Conservation (phyloP, 2,329 filamentous ascomycete species). For the Aschersonia sp. region DNA sequence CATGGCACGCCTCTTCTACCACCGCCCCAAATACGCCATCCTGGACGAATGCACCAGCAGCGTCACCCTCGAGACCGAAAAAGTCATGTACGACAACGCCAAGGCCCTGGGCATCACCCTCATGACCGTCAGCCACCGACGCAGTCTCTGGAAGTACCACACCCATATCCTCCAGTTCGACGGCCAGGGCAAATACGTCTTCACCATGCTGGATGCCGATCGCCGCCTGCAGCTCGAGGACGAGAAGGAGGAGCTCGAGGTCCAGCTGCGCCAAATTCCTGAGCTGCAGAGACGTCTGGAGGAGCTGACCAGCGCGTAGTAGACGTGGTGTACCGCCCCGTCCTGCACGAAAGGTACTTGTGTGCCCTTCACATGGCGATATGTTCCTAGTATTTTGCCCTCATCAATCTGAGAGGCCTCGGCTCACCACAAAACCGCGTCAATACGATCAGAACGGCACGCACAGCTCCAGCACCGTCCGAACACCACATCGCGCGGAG, state of each 20-base stretch:
- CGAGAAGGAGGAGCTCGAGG: conserved; percentile 87
- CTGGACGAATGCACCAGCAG: conserved; percentile 92
- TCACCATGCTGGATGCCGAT: conserved; percentile 81
- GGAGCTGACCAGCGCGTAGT: conserved; percentile 45
- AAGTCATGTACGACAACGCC: conserved; percentile 93
- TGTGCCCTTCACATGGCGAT: neutral
- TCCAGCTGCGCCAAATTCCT: conserved; percentile 71
- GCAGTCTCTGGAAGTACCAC: conserved; percentile 95
- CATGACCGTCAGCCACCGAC: conserved; percentile 88
- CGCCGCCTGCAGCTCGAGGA: conserved; percentile 76
- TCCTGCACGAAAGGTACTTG: neutral
- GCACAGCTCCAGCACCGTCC: too few species aligned
- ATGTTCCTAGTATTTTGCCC: too few species aligned
- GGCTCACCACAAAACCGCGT: too few species aligned
- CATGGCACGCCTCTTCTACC: conserved; percentile 92
- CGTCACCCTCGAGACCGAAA: conserved; percentile 90
- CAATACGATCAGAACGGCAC: too few species aligned
- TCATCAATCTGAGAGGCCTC: too few species aligned
- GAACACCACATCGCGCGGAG: too few species aligned
- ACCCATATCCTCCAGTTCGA: conserved; percentile 92
- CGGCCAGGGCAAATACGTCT: conserved; percentile 82
- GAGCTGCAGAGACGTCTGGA: conserved; percentile 75
- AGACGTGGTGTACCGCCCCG: neutral
- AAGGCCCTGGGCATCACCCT: conserved; percentile 85
- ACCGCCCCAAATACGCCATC: conserved; percentile 84